phyloP scores from a whole-genome alignment of 176 grass and related monocot species.

The Paspalum notatum region DNA sequence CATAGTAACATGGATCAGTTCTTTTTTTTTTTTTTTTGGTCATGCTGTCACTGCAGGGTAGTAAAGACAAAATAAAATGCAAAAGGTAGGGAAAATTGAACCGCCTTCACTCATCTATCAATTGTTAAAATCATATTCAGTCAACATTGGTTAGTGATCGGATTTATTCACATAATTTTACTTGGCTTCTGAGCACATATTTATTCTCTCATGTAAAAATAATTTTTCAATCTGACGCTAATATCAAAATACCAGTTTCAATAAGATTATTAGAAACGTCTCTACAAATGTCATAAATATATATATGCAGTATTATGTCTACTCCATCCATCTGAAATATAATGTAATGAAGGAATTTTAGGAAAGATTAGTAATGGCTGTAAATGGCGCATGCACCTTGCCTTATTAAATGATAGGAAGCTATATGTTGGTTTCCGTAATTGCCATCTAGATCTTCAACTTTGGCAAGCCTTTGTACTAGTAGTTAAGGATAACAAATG shows the following conservation, averaged over 20 bases:
- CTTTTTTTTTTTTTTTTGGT: background rate
- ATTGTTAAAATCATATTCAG: background rate
- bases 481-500: no score
- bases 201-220: background rate
- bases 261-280: background rate
- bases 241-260: background rate
- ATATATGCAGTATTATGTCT: background rate
- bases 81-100: background rate
- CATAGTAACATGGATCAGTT: slow-evolving; percentile 32
- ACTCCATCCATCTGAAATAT: no score
- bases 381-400: no score
- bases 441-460: no score
- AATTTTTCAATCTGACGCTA: background rate
- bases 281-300: background rate
- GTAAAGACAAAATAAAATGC: background rate
- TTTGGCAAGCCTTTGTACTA: no score
- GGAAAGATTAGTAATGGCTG: no score
- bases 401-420: no score
- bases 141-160: background rate
- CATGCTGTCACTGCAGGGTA: background rate
- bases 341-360: no score
- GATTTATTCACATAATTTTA: background rate
- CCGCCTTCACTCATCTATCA: background rate
- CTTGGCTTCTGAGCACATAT: background rate
- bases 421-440: no score